A percentile compares a stretch with the other conserved stretches of the same genome.
Conservation (phyloP, 371 early-diverging fungal species). For the Circinella umbellata region DNA sequence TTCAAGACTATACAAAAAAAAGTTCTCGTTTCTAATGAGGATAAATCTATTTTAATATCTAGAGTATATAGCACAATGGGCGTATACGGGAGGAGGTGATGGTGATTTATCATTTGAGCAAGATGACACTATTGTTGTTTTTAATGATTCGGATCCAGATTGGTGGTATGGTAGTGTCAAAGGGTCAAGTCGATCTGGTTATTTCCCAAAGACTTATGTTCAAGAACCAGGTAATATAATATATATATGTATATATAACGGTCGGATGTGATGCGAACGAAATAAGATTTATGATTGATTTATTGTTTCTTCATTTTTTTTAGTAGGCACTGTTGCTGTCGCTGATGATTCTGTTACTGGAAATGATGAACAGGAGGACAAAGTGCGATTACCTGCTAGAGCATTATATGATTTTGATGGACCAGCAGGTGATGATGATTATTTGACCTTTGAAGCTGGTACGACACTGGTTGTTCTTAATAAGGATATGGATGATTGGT, state of each 20-base stretch:
- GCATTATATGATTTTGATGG: conserved; percentile 46
- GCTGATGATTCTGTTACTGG: neutral
- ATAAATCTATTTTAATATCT: neutral
- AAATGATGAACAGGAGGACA: neutral
- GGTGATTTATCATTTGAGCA: conserved; percentile 47
- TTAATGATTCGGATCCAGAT: conserved; percentile 37
- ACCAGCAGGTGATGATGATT: conserved; percentile 34
- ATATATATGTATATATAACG: too few species aligned
- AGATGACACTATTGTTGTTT: conserved; percentile 44
- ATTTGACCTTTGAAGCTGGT: conserved; percentile 36
- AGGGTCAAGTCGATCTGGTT: conserved; percentile 29
- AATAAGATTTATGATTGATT: too few species aligned
- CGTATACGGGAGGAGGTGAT: conserved; percentile 37
- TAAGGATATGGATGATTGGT: conserved; percentile 34
- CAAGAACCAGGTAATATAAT: conserved; percentile 19
- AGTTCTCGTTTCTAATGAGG: too few species aligned
- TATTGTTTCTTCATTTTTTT: too few species aligned
- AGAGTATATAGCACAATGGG: conserved; percentile 45
- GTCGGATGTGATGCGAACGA: too few species aligned
- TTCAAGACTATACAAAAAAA: too few species aligned
- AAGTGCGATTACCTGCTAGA: conserved; percentile 34
- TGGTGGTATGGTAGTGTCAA: conserved; percentile 46
- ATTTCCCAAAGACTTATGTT: conserved; percentile 44
- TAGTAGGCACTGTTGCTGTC: neutral
- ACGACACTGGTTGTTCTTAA: conserved; percentile 28